Evolutionary conservation across 371 early-diverging fungal genomes (phyloP).

Genomic region (Mucor indicus): DNA sequence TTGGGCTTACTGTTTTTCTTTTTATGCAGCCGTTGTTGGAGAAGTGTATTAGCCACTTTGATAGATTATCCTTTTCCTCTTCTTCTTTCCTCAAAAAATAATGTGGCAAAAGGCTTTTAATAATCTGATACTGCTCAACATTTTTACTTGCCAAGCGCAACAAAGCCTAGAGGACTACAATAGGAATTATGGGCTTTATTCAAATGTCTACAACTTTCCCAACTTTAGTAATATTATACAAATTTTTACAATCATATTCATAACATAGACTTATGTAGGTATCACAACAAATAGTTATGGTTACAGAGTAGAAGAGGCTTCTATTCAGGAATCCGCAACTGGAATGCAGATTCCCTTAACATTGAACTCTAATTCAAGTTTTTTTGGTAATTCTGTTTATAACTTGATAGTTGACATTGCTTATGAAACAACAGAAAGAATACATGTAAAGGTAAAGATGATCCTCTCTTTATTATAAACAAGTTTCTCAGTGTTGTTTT

Average conservation of each 20-base stretch:
- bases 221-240: not conserved
- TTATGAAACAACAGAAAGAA: slow-evolving; percentile 42
- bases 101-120: no score
- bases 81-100: no score
- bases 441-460: slow-evolving; percentile 38
- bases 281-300: not conserved
- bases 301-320: not conserved
- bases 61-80: no score
- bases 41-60: no score
- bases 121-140: no score
- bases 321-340: not conserved
- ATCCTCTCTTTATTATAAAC: not conserved
- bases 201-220: not conserved
- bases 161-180: not conserved
- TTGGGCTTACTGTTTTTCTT: no score
- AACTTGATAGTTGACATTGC: slow-evolving; percentile 36
- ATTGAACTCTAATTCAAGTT: not conserved
- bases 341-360: not conserved
- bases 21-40: no score
- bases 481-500: not conserved
- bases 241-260: no score
- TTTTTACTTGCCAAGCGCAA: no score
- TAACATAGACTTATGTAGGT: not conserved
- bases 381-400: slow-evolving; percentile 37
- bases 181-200: slow-evolving; percentile 1